Evolutionary conservation across 2,329 filamentous ascomycete genomes (phyloP).

Genomic region (Dryadomyces quercivorus): DNA sequence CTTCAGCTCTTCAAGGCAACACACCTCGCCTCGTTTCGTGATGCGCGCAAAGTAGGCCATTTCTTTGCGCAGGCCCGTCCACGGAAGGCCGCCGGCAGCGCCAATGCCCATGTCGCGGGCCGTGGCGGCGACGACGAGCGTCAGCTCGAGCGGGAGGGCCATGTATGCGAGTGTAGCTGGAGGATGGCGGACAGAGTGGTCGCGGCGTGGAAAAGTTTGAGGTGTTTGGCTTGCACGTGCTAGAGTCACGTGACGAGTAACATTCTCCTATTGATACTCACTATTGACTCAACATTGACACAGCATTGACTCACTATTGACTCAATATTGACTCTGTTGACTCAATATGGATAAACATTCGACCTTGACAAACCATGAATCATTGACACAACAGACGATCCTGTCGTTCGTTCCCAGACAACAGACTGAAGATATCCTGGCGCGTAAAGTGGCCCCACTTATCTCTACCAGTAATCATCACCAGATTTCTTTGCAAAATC

Average conservation of each 20-base stretch:
- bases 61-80: slow-evolving; percentile 78
- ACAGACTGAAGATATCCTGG: too few species aligned
- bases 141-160: slow-evolving; percentile 44
- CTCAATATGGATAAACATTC: too few species aligned
- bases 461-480: not conserved
- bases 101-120: slow-evolving; percentile 75
- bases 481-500: not conserved
- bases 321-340: too few species aligned
- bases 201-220: not conserved
- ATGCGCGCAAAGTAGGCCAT: slow-evolving; percentile 93
- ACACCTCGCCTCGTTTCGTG: slow-evolving; percentile 50
- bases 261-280: too few species aligned
- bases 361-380: too few species aligned
- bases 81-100: slow-evolving; percentile 64
- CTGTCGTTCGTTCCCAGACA: too few species aligned
- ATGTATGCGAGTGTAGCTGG: not conserved
- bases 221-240: too few species aligned
- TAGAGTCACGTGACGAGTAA: too few species aligned
- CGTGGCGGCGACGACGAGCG: slow-evolving; percentile 92
- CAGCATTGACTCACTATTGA: too few species aligned
- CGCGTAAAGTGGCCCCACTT: not conserved
- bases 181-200: not conserved
- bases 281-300: too few species aligned
- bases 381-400: too few species aligned
- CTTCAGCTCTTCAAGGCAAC: too few species aligned